These are phyloP conservation scores for Chloranthus sessilifolius DNA, from an alignment of 164 flowering plant species.

Conservation along the genomic window DNA sequence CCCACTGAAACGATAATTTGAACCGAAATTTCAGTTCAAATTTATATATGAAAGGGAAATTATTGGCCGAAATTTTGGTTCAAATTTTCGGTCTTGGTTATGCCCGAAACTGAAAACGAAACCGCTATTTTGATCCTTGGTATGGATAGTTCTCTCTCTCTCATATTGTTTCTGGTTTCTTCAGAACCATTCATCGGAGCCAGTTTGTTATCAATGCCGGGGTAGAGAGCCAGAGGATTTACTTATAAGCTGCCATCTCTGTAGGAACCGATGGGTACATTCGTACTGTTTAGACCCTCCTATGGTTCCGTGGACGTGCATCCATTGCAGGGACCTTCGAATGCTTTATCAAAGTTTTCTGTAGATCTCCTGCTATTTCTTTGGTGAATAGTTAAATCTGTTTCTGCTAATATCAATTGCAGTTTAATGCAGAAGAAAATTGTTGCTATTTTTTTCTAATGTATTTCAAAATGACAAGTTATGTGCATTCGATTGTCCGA, in stretches of 20 bases:
- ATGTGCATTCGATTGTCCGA: too few species aligned
- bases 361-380: conserved; percentile 5
- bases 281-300: conserved; percentile 86
- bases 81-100: too few species aligned
- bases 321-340: conserved; percentile 60
- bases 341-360: conserved; percentile 25
- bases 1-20: too few species aligned
- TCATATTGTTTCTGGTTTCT: conserved; percentile 7
- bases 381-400: too few species aligned
- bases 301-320: conserved; percentile 75
- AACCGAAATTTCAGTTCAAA: too few species aligned
- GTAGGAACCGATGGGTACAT: conserved; percentile 57
- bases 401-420: too few species aligned
- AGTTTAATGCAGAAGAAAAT: too few species aligned
- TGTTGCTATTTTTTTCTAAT: too few species aligned
- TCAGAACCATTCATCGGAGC: conserved; percentile 25
- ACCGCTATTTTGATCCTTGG: background rate
- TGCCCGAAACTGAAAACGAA: too few species aligned
- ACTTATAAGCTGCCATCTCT: conserved; percentile 56
- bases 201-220: conserved; percentile 53
- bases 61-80: too few species aligned
- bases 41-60: too few species aligned
- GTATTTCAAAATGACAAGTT: too few species aligned
- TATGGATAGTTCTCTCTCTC: background rate
- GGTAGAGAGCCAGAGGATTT: conserved; percentile 67